Conservation (phyloP, 2,329 filamentous ascomycete genomes). For the Zopfia rhizophila region DNA sequence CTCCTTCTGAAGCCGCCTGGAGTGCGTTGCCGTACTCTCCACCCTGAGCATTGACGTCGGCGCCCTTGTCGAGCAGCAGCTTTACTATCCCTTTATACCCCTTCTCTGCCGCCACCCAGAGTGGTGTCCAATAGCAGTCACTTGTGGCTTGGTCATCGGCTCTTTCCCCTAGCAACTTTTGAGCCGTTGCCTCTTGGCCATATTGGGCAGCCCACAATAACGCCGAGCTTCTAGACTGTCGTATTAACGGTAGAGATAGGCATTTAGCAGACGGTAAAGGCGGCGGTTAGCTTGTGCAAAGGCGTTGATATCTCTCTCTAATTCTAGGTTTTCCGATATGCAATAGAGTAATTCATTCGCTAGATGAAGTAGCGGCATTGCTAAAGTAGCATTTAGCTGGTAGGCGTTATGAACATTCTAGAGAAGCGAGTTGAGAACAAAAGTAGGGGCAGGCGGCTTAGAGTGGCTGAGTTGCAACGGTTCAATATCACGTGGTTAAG, state of each 20-base stretch:
- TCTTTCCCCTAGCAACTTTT: constrained; percentile 9
- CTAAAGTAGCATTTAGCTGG: too few species aligned
- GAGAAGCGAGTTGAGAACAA: too few species aligned
- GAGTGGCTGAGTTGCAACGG: too few species aligned
- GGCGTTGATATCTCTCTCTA: constrained; percentile 20
- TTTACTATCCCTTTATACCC: constrained; percentile 24
- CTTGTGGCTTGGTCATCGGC: constrained; percentile 9
- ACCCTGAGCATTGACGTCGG: constrained; percentile 8
- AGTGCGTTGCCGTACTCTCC: too few species aligned
- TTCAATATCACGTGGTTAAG: too few species aligned
- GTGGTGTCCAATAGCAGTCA: too few species aligned
- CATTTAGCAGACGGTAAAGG: constrained; percentile 15
- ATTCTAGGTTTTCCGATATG: constrained; percentile 16
- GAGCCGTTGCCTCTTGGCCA: constrained; percentile 10
- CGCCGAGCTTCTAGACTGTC: constrained; percentile 10
- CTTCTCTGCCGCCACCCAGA: constrained; percentile 6
- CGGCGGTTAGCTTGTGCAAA: constrained; percentile 17
- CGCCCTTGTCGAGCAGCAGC: constrained; percentile 27
- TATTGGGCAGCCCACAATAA: constrained; percentile 15
- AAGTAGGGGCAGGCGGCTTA: too few species aligned
- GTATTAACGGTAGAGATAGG: constrained; percentile 17
- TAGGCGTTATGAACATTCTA: too few species aligned
- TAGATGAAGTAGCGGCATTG: constrained; percentile 17
- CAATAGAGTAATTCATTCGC: constrained; percentile 13
- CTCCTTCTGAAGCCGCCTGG: constrained; percentile 1